These are phyloP conservation scores for Prunus padus DNA, from an alignment of 306 rosid species.

Conservation along the genomic window DNA sequence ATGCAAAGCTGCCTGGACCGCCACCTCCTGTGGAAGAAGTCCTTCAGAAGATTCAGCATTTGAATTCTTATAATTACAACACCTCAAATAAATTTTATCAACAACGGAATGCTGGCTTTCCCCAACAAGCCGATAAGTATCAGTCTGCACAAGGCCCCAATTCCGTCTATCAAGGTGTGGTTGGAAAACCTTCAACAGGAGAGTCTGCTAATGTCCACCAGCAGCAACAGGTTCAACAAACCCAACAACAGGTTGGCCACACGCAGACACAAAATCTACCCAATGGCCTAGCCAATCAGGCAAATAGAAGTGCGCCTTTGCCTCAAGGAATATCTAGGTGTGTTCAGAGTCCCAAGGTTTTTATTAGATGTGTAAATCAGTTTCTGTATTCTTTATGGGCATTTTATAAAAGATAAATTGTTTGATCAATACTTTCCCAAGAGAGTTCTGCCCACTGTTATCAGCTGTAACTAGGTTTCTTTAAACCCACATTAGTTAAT, in stretches of 20 bases:
- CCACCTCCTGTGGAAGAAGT: conserved; percentile 96
- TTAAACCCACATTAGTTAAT: conserved; percentile 21
- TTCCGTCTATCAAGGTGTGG: conserved; percentile 51
- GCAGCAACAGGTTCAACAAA: conserved; percentile 73
- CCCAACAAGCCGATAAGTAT: conserved; percentile 74
- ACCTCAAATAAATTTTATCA: conserved; percentile 66
- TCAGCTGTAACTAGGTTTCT: conserved; percentile 38
- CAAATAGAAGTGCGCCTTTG: conserved; percentile 69
- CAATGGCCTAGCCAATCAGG: conserved; percentile 76
- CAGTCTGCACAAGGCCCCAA: conserved; percentile 64
- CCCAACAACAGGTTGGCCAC: conserved; percentile 69
- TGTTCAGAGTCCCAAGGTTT: conserved; percentile 82
- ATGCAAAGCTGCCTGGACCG: conserved; percentile 91
- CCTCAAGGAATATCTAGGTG: conserved; percentile 99
- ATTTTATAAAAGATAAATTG: conserved; percentile 25
- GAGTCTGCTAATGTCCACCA: conserved; percentile 84
- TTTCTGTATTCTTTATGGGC: conserved; percentile 39
- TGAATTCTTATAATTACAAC: conserved; percentile 70
- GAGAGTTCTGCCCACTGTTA: conserved; percentile 20
- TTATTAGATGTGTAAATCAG: conserved; percentile 45
- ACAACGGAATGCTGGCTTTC: conserved; percentile 60
- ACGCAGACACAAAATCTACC: conserved; percentile 54
- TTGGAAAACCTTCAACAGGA: conserved; percentile 60
- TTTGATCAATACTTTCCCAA: conserved; percentile 30
- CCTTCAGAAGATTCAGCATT: conserved; percentile 95